Evolutionary conservation across 2,329 filamentous ascomycete genomes (phyloP), one percentile per base, ranked within the genome.

Genomic region (Lomentospora prolificans): DNA sequence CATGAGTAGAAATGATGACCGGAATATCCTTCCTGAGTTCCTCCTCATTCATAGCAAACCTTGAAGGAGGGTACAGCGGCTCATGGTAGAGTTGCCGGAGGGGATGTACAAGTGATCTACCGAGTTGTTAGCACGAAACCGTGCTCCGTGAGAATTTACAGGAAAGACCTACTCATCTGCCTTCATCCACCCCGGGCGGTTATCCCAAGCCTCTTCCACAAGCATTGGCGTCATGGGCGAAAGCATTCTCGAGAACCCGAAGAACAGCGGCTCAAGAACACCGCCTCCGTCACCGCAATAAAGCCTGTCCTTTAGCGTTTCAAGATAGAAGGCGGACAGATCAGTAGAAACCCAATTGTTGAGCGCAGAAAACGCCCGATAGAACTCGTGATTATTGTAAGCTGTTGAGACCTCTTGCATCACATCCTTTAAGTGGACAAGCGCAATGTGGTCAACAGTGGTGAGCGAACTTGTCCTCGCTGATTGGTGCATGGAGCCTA

Each of bases 271-370:
- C 61, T 81, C 78, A 51, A 88, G 70, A 3, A 80, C 75, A 50
- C 87, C 86, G 12, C 80, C 77, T 12, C 81, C 80, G 58, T 85
- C 81, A 28, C 87, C 89, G 50, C 91, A 94, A 73, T 99, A 99
- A 1, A 97, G 75, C 3, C 89, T 79, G 64, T 99, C 94, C 70
- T 99, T 99, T 63, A 91, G 77, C 0, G 88, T 84, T 69, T 99
- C 94, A 57, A 99, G 82, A 68, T 97, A 99, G 69, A 96, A 95
- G 0, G 92, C 86, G 0, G 90, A 96, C 24, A 99, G 78, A 61
- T 96, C 89, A 24, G 78, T 83, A 56, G 84, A 83, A 58, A 95
- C 78, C 85, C 91, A 96, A 60, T 82, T 81, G 69, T 91, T 95
- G 60, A 97, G 77, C 3, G 79, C 71, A 58, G 77, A 82, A 4